Evolutionary conservation across 768 basidiomycete species (phyloP).

Genomic region (Mycena latifolia): DNA sequence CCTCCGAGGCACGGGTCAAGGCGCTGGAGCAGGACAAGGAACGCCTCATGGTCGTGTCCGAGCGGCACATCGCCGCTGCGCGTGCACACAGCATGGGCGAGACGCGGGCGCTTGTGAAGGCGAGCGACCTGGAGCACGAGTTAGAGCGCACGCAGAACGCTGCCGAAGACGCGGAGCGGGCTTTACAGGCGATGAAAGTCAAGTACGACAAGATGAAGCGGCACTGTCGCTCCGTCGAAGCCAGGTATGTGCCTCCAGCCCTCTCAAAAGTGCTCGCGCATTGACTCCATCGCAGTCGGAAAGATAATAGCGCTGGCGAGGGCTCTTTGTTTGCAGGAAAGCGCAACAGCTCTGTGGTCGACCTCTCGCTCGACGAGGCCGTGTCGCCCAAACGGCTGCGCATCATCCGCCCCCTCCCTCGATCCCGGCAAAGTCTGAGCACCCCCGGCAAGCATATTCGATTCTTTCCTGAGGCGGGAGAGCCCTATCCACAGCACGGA

Average conservation of each 20-base stretch:
- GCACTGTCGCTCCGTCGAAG: constrained; percentile 30
- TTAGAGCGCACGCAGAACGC: constrained; percentile 3
- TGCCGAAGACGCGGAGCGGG: constrained; percentile 6
- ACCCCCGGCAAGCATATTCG: not conserved
- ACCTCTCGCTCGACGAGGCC: constrained; percentile 13
- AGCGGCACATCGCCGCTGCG: constrained; percentile 51
- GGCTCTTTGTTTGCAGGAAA: not conserved
- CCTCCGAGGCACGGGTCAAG: constrained; percentile 53
- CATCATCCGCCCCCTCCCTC: constrained; percentile 32
- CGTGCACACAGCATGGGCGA: constrained; percentile 47
- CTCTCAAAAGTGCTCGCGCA: too few species aligned
- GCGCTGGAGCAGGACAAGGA: constrained; percentile 56
- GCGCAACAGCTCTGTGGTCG: constrained; percentile 24
- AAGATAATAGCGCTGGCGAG: not conserved
- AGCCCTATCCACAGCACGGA: too few species aligned
- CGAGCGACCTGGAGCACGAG: constrained; percentile 10
- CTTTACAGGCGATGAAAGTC: constrained; percentile 12
- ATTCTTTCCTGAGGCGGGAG: not conserved
- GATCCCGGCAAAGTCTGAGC: constrained; percentile 17
- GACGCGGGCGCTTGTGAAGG: constrained; percentile 37
- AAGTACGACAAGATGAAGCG: constrained; percentile 40
- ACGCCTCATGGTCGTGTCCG: constrained; percentile 56
- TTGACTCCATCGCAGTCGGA: not conserved
- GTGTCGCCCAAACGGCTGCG: constrained; percentile 33
- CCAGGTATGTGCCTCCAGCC: constrained; percentile 15